Conservation (phyloP, 306 rosid genomes). For the Cucurbita argyrosperma region DNA sequence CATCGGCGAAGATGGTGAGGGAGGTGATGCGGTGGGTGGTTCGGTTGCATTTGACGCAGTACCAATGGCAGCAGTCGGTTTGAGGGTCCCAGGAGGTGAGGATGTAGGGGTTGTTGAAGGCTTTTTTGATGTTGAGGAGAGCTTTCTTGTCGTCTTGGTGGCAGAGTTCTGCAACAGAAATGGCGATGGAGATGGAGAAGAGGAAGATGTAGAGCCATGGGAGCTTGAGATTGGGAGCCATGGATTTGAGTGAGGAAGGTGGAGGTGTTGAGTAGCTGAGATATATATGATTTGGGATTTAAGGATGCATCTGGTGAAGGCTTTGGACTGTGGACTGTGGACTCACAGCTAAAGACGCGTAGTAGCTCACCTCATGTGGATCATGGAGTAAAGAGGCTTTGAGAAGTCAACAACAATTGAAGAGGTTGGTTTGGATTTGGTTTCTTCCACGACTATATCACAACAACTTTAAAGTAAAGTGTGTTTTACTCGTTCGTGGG, state of each 20-base stretch:
- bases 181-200: slow-evolving; percentile 9
- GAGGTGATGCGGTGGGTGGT: slow-evolving; percentile 50
- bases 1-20: slow-evolving; percentile 25
- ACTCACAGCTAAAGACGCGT: not conserved
- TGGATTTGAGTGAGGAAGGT: not conserved
- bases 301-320: not conserved
- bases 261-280: too few relatives aligned
- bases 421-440: not conserved
- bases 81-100: slow-evolving; percentile 48
- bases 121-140: slow-evolving; percentile 44
- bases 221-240: not conserved
- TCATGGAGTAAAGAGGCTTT: not conserved
- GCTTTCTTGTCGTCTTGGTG: slow-evolving; percentile 49
- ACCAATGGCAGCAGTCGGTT: slow-evolving; percentile 58
- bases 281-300: not conserved
- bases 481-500: too few relatives aligned
- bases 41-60: slow-evolving; percentile 33
- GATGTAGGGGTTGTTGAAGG: slow-evolving; percentile 51
- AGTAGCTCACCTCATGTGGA: not conserved
- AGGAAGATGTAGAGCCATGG: not conserved
- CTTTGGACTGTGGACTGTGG: too few relatives aligned
- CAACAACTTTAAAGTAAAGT: too few relatives aligned
- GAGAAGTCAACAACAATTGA: not conserved
- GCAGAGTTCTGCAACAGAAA: slow-evolving; percentile 35
- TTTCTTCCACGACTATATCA: too few relatives aligned